phyloP scores from a whole-genome alignment of 1,284 basidiomycete species.

The Ganoderma boninense region DNA sequence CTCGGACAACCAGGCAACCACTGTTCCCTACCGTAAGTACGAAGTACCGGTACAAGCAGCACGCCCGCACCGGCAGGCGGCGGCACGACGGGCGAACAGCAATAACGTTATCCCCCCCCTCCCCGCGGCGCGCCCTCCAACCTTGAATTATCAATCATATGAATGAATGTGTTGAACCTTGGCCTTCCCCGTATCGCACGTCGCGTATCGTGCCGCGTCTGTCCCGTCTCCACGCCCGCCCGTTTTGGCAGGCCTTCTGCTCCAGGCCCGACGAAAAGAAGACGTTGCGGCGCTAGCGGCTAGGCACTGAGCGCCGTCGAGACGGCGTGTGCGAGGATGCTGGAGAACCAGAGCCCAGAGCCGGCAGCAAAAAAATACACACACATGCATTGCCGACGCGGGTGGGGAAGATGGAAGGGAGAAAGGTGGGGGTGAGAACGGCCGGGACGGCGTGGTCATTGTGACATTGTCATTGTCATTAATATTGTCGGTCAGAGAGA shows the following conservation, averaged over 20 bases:
- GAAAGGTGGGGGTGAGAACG: slow-evolving; percentile 3
- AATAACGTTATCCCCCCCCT: background rate
- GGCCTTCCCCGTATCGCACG: background rate
- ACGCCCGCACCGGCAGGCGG: slow-evolving; percentile 4
- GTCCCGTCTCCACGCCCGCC: background rate
- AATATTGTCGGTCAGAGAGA: background rate
- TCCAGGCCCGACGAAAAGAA: slow-evolving; percentile 1
- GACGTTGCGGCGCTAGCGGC: background rate
- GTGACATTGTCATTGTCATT: no score
- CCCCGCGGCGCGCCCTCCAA: background rate
- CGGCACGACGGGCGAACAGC: background rate
- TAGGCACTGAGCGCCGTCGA: slow-evolving; percentile 48
- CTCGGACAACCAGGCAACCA: background rate
- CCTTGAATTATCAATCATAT: no score
- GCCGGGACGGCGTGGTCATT: background rate
- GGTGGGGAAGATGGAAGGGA: no score
- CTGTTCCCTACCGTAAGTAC: background rate
- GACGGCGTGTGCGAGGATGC: slow-evolving; percentile 55
- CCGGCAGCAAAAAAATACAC: slow-evolving; percentile 1
- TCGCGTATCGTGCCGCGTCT: background rate
- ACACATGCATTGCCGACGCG: background rate
- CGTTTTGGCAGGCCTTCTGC: slow-evolving; percentile 8
- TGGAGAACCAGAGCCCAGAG: slow-evolving; percentile 28
- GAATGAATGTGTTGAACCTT: background rate
- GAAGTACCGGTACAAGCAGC: background rate